Evolutionary conservation across 352 stramenopile species (phyloP).

Genomic region (Phytopythium oedochilum): DNA sequence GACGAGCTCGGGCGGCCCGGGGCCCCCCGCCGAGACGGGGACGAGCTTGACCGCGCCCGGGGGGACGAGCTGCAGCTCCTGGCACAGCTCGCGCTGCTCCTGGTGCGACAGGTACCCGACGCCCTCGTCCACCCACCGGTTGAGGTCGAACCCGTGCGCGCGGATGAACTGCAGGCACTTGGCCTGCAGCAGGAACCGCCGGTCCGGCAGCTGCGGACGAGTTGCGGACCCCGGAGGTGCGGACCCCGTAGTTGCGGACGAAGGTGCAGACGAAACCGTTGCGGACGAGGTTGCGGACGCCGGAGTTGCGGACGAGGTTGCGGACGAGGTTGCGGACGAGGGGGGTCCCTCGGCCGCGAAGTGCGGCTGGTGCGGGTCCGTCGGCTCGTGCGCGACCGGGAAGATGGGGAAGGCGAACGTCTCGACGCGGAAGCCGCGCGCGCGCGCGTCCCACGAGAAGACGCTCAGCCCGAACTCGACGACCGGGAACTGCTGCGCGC

Average conservation of each 20-base stretch:
- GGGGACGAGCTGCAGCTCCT: slow-evolving; percentile 17
- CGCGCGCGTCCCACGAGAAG: slow-evolving; percentile 48
- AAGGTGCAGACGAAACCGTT: no score
- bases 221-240: no score
- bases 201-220: slow-evolving; percentile 26
- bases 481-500: slow-evolving; percentile 54
- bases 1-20: slow-evolving; percentile 11
- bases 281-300: no score
- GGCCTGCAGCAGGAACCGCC: slow-evolving; percentile 61
- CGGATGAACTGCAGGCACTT: slow-evolving; percentile 78
- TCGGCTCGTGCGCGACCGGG: slow-evolving; percentile 35
- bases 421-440: slow-evolving; percentile 41
- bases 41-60: not conserved
- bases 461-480: slow-evolving; percentile 73
- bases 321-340: no score
- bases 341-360: not conserved
- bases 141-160: slow-evolving; percentile 74
- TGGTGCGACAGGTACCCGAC: slow-evolving; percentile 65
- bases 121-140: slow-evolving; percentile 68
- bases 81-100: slow-evolving; percentile 32
- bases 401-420: slow-evolving; percentile 80
- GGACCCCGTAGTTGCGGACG: no score
- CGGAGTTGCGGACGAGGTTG: no score
- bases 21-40: slow-evolving; percentile 17
- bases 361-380: not conserved